Base-by-base conservation (phyloP, 805 yeast genomes). In the Saturnispora saitoi region DNA sequence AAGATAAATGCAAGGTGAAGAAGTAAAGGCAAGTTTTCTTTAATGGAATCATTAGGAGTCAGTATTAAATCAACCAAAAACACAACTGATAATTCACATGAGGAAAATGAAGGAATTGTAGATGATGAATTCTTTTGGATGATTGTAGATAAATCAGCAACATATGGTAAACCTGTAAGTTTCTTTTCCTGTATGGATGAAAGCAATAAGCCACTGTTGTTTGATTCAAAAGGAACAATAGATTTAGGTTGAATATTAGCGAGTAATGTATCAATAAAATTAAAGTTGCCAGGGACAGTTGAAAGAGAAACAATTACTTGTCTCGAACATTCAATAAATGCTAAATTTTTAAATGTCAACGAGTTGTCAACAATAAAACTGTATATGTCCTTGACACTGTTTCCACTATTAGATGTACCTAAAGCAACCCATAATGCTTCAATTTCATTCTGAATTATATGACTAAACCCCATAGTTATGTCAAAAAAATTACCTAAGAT, bases 381-480 rank as follows among this genome's bases (percentile, higher is more conserved):
- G 58, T 87, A 66, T 19, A 88, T 84, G 1, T 78, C 80, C 41
- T 80, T 80, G 19, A 83, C 81, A 57, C 91, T 89, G 17, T 48
- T 45, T 29, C 77, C 73, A 28, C 77, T 74, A n/a, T 76, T 74
- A 4, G 84, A 86, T 44, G 76, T 78, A 1, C 95, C 96, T n/a
- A 93, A 69, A 0, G 97, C 91, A 4, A 86, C 88, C 99, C 99
- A 93, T 20, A 93, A 65, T 0, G 95, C 95, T 62, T 90, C 97
- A 10, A 93, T 87, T 57, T 89, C 98, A 57, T 83, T 84, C 40
- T 87, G 86, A 55, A 87, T 79, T 12, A 72, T 70, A 42, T 83
- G 81, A 45, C 90, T 79, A 56, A 83, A 86, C 50, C 79, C 79
- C 32, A 88, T 79, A 0, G 97, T 88, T 36, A 93, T 83, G 56